These are phyloP conservation scores for Hypoxylon subgilvum DNA, from an alignment of 495 filamentous ascomycete species.

Conservation along the genomic window DNA sequence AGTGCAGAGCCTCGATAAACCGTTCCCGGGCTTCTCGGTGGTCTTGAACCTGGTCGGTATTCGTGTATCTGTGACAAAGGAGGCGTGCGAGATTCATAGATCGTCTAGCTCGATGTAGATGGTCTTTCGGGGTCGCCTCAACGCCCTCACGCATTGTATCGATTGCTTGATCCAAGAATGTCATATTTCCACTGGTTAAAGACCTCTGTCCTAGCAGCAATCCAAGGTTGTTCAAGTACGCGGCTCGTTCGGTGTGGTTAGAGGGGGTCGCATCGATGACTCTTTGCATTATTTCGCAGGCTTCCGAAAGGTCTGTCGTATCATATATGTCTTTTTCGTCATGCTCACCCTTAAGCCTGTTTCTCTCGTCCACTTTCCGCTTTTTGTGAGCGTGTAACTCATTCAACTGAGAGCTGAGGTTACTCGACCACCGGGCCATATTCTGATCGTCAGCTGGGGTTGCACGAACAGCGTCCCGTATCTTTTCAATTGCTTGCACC, in stretches of 20 bases:
- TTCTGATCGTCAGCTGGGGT: neutral
- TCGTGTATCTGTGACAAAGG: neutral
- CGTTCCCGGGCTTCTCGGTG: neutral
- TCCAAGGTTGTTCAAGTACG: neutral
- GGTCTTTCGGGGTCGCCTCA: neutral
- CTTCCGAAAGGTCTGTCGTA: neutral
- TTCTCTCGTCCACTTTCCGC: neutral
- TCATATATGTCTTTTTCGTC: neutral
- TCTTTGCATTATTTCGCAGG: neutral
- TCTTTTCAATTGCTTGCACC: neutral
- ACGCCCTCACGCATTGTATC: neutral
- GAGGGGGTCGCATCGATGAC: neutral
- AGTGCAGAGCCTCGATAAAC: neutral
- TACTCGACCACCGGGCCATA: neutral
- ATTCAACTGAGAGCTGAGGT: neutral
- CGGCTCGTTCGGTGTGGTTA: neutral
- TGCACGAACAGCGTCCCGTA: neutral
- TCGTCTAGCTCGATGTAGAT: neutral
- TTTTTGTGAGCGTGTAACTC: neutral
- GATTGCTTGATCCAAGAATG: neutral
- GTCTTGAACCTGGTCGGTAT: neutral
- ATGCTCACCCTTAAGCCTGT: neutral
- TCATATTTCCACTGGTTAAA: neutral
- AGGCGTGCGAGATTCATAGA: neutral
- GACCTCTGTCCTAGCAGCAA: neutral